Evolutionary conservation across 768 basidiomycete species (phyloP), one percentile per base, ranked within the genome.

Genomic region (Dictyophora rubrovolvata): DNA sequence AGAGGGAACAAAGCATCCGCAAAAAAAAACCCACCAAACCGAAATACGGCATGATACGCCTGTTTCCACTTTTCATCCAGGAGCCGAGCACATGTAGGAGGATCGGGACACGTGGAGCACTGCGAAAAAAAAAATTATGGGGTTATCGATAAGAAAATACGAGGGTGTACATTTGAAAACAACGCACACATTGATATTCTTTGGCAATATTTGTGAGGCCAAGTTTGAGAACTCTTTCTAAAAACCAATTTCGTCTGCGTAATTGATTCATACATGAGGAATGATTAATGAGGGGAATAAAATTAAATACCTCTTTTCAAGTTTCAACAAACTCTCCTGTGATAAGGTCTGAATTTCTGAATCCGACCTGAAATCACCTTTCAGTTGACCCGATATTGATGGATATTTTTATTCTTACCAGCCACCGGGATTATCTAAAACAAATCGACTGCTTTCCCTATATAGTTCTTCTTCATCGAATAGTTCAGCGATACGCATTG

Each of bases 11-110:
- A 28, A 7, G 28, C 28, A 7, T 3, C 20, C 42, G 54, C 50
- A 49, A 36, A n/a, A 21, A 14, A 35, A 22, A 20, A 63, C 74
- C 54, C 49, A 83, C 89, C 93, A 69, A 93, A 93, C 48, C 92
- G 82, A 69, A 91, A 90, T 8, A 92, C 85, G 18, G 90, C 82
- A 48, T 85, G 79, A 66, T 93, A 93, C 0, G 90, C 92, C 65
- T 90, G 89, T 47, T 83, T 76, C 92, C 93, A 97, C 69, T 94
- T 95, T 61, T 97, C 93, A 64, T 95, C 93, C 8, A 96, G 77
- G 5, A 89, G 72, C 12, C 85, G 82, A 17, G 93, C 94, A 67
- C 93, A 97, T 17, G 70, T 77, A 0, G 77, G 48, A 6, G 90
- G 72, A 62, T 97, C 93, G 10, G 89, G 89, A 68, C 93, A 97